Percentiles rank a stretch among this genome's conserved stretches.
These are phyloP conservation scores for Fusarium tjaetaba DNA, from an alignment of 2,329 filamentous ascomycete genomes.

Conservation along the genomic window DNA sequence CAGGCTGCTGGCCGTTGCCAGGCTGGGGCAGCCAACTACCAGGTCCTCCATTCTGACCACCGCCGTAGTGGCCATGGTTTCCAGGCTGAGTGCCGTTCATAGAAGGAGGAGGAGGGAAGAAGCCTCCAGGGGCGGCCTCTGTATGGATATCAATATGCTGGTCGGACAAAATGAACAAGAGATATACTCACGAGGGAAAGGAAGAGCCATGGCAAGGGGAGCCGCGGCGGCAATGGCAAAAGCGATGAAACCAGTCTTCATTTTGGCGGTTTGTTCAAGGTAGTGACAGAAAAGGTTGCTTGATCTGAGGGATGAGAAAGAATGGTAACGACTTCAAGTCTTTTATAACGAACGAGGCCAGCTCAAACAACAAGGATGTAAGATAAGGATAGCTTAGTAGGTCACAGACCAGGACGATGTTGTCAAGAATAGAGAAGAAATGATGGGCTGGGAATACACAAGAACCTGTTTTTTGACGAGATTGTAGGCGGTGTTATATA, in stretches of 20 bases:
- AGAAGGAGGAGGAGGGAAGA: background rate
- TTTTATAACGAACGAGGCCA: slow-evolving; percentile 26
- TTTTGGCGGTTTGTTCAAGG: slow-evolving; percentile 13
- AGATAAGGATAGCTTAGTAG: background rate
- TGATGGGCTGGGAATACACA: background rate
- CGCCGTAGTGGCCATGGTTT: background rate
- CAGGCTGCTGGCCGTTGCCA: background rate
- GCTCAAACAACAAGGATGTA: slow-evolving; percentile 25
- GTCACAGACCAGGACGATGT: slow-evolving; percentile 30
- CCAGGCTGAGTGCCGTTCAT: slow-evolving; percentile 21
- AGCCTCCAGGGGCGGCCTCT: slow-evolving; percentile 9
- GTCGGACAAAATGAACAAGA: background rate
- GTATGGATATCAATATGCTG: background rate
- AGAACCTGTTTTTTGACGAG: slow-evolving; percentile 9
- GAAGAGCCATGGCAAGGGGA: slow-evolving; percentile 29
- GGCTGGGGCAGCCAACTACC: slow-evolving; percentile 18
- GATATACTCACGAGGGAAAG: slow-evolving; percentile 23
- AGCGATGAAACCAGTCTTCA: slow-evolving; percentile 39
- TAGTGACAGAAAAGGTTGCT: slow-evolving; percentile 9
- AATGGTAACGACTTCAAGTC: slow-evolving; percentile 1
- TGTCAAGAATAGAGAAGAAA: slow-evolving; percentile 21
- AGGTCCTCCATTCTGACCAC: background rate
- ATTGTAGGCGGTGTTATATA: slow-evolving; percentile 22
- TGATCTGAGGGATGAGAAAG: background rate
- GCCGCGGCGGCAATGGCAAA: slow-evolving; percentile 32